Percentiles rank a stretch among this genome's conserved stretches.
Evolutionary conservation across 495 filamentous ascomycete genomes (phyloP).

Genomic region (Symbiotaphrina buchneri): DNA sequence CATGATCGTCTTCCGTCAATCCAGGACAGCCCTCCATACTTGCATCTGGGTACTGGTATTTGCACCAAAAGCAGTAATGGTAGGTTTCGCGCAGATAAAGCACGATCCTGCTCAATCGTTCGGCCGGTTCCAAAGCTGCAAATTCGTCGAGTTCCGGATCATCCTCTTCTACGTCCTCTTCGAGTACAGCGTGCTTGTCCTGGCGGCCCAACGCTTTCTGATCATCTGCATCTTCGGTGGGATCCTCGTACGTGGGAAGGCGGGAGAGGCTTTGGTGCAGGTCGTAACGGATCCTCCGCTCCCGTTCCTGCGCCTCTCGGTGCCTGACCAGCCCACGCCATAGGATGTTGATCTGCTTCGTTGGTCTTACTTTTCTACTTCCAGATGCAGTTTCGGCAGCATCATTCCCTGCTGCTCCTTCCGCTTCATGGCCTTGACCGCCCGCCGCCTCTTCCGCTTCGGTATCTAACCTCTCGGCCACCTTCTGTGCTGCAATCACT

Average conservation of each 20-base stretch:
- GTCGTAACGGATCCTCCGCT: conserved; percentile 41
- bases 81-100: conserved; percentile 42
- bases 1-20: conserved; percentile 77
- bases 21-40: conserved; percentile 80
- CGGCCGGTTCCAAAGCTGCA: conserved; percentile 35
- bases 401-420: conserved; percentile 10
- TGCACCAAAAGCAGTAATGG: conserved; percentile 95
- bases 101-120: conserved; percentile 42
- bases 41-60: conserved; percentile 46
- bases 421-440: conserved; percentile 2
- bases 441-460: conserved; percentile 8
- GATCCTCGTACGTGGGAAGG: conserved; percentile 27
- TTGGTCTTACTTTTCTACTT: conserved; percentile 15
- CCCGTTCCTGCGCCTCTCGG: conserved; percentile 46
- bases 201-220: conserved; percentile 25
- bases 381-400: background rate
- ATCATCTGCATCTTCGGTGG: conserved; percentile 31
- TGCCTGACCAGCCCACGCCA: conserved; percentile 53
- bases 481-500: conserved; percentile 56
- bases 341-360: conserved; percentile 46
- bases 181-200: conserved; percentile 21
- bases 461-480: conserved; percentile 50
- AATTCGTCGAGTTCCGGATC: conserved; percentile 76
- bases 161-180: conserved; percentile 60
- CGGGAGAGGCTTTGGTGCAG: conserved; percentile 38